phyloP scores from a whole-genome alignment of 306 rosid genomes.

The Malus asiatica region DNA sequence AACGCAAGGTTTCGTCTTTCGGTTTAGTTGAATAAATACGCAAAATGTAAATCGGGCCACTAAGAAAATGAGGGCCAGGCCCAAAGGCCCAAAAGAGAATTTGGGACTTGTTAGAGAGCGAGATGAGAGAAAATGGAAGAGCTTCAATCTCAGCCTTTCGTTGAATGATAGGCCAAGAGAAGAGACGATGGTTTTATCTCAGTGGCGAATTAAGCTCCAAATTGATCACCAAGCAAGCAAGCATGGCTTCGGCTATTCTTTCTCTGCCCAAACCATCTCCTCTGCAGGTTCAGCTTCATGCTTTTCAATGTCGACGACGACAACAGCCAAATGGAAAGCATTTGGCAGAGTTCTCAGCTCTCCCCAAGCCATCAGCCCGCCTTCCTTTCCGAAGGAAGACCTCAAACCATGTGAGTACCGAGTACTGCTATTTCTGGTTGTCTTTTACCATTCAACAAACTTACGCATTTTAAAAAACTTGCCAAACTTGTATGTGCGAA shows the following conservation, averaged over 20 bases:
- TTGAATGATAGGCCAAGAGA: not conserved
- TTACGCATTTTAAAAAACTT: not conserved
- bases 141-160: not conserved
- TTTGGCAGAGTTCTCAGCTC: not conserved
- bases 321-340: not conserved
- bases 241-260: not conserved
- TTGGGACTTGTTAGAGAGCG: not conserved
- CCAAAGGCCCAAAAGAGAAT: too few species aligned
- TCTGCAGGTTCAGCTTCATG: not conserved
- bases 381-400: not conserved
- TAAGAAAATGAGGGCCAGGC: too few species aligned
- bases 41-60: too few species aligned
- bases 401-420: not conserved
- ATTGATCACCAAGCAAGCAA: not conserved
- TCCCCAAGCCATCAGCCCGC: not conserved
- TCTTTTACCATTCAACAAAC: not conserved
- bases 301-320: not conserved
- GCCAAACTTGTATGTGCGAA: not conserved
- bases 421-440: not conserved
- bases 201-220: not conserved
- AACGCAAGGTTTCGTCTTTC: too few species aligned
- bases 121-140: not conserved
- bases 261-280: not conserved
- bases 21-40: too few species aligned
- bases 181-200: not conserved